Evolutionary conservation across 495 filamentous ascomycete genomes (phyloP).

Genomic region (Aspergillus baeticus): DNA sequence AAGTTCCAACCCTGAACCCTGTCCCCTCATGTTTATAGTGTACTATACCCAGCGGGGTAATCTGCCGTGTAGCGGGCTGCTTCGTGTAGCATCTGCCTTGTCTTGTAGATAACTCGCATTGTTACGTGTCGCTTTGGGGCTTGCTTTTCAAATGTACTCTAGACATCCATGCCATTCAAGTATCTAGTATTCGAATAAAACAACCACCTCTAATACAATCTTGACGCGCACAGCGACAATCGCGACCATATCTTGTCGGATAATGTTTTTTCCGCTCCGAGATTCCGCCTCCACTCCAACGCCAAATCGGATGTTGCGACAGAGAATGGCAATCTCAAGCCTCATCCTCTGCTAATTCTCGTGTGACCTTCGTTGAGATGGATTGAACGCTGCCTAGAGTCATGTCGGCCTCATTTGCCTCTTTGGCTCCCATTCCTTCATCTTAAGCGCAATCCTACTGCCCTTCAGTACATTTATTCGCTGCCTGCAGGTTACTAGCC

Average conservation of each 20-base stretch:
- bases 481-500: background rate
- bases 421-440: background rate
- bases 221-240: too few relatives aligned
- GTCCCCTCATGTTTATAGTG: background rate
- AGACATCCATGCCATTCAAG: too few relatives aligned
- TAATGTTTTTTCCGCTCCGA: slow-evolving; percentile 25
- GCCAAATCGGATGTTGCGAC: slow-evolving; percentile 12
- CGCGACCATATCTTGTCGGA: background rate
- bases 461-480: background rate
- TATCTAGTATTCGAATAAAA: too few relatives aligned
- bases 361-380: slow-evolving; percentile 12
- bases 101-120: too few relatives aligned
- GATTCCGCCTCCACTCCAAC: slow-evolving; percentile 13
- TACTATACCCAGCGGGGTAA: background rate
- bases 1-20: background rate
- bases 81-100: too few relatives aligned
- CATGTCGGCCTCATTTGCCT: slow-evolving; percentile 21
- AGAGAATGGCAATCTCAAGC: background rate
- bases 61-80: background rate
- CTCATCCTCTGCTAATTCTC: background rate
- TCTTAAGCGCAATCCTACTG: slow-evolving; percentile 6
- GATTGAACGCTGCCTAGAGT: slow-evolving; percentile 18
- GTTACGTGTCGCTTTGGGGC: too few relatives aligned
- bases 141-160: too few relatives aligned
- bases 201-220: too few relatives aligned